Conservation (phyloP, 75 land plant genomes). For the Sequoiadendron giganteum region DNA sequence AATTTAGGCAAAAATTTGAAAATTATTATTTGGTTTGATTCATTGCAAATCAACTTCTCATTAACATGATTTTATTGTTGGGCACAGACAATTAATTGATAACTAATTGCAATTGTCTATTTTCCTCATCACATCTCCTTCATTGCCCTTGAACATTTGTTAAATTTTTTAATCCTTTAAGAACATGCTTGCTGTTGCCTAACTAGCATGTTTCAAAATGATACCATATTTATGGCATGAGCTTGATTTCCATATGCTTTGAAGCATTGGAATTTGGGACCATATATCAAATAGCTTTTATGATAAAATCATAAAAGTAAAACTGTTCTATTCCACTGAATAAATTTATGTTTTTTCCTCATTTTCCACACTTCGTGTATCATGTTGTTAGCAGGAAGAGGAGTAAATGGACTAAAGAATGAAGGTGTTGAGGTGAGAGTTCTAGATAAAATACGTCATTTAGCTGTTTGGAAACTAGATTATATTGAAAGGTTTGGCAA, state of each 20-base stretch:
- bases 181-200: neutral
- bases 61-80: neutral
- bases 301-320: neutral
- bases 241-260: neutral
- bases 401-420: conserved; percentile 29
- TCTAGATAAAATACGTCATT: neutral
- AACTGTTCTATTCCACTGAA: neutral
- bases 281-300: neutral
- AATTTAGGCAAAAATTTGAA: neutral
- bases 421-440: conserved; percentile 29
- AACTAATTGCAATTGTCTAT: neutral
- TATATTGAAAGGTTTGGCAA: neutral
- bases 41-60: neutral
- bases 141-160: neutral
- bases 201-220: neutral
- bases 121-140: neutral
- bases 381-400: conserved; percentile 32
- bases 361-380: neutral
- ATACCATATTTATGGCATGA: neutral
- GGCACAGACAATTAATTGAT: neutral
- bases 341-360: neutral
- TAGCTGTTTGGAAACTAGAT: neutral
- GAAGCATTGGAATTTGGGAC: neutral
- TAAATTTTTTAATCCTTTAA: neutral
- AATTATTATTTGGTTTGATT: neutral